Evolutionary conservation across 2,329 filamentous ascomycete species (phyloP), one percentile per base, ranked within the genome.

Genomic region (Fusarium udum): DNA sequence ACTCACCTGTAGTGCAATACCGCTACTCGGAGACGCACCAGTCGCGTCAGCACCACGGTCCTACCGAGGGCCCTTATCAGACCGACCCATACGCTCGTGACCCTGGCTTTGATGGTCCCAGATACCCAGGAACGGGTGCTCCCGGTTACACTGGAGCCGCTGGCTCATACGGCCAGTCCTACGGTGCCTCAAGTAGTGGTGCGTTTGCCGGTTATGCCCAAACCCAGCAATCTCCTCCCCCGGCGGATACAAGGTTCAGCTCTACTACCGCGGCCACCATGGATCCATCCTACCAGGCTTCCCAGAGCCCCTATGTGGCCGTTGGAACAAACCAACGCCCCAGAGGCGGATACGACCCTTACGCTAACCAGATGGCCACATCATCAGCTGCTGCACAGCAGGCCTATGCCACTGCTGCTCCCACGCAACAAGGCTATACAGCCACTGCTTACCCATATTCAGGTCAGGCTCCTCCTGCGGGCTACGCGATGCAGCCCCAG

Each of bases 1-100:
- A 90, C 87, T 87, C 86, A 79, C 85, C 85, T 80, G 79, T 84
- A 90, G 88, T 85, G 79, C 86, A 87, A 81, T 89, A 89, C 78
- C 86, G 86, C 80, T 85, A 88, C 79, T 89, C 87, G 71, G 84
- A 88, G 82, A 87, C 85, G 48, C 82, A 83, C 61, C 82, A 83
- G 76, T 83, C 84, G 68, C 84, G 85, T 62, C 85, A 87, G 76
- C 83, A 87, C 70, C 84, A 84, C 73, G 85, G 85, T 64, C 85
- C 85, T 43, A 85, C 85, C 58, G 80, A 81, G 77, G 78, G 75
- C 78, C 79, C 80, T 34, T 82, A 79, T 67, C 77, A 77, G 64
- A 63, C 77, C 69, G 82, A 83, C 55, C 77, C 78, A 28, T 83
- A 84, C 72, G 74, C 79, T 65, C 82, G 83, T 77, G 85, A 85